A percentile compares a stretch with the other conserved stretches of the same genome.
phyloP scores from a whole-genome alignment of 805 yeast species.

The Maudiozyma barnettii region DNA sequence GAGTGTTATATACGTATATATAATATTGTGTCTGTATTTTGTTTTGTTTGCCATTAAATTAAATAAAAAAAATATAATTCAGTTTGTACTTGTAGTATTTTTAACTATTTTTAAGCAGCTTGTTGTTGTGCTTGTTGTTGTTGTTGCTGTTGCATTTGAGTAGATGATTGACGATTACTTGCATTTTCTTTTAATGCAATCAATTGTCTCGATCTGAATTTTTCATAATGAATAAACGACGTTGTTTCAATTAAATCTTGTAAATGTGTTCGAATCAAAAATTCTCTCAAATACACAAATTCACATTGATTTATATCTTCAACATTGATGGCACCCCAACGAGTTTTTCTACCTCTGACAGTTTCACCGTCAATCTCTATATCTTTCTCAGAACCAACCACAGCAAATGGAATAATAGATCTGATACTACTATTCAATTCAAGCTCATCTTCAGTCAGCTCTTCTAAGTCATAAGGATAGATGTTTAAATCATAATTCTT shows the following conservation, averaged over 20 bases:
- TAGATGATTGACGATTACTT: slow-evolving; percentile 30
- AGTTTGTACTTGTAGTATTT: too few relatives aligned
- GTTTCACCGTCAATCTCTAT: slow-evolving; percentile 66
- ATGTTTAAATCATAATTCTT: slow-evolving; percentile 60
- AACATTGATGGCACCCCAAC: slow-evolving; percentile 89
- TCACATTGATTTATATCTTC: slow-evolving; percentile 95
- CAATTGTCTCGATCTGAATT: slow-evolving; percentile 87
- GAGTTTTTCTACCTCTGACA: slow-evolving; percentile 83
- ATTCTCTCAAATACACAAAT: slow-evolving; percentile 87
- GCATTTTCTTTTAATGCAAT: slow-evolving; percentile 89
- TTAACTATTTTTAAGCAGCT: background rate
- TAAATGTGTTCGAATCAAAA: slow-evolving; percentile 87
- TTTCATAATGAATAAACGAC: slow-evolving; percentile 77
- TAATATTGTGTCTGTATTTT: background rate
- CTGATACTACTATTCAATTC: slow-evolving; percentile 68
- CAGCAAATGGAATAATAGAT: slow-evolving; percentile 82
- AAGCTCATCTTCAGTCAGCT: slow-evolving; percentile 58
- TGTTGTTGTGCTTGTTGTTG: background rate
- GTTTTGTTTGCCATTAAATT: background rate
- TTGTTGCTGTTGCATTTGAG: slow-evolving; percentile 1
- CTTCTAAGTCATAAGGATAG: slow-evolving; percentile 68
- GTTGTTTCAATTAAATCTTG: slow-evolving; percentile 95
- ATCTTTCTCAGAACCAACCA: slow-evolving; percentile 81
- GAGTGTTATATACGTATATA: background rate
- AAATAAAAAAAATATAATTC: background rate